Base-by-base conservation (phyloP, 257 asterid genomes). In the Echites panduratus region DNA sequence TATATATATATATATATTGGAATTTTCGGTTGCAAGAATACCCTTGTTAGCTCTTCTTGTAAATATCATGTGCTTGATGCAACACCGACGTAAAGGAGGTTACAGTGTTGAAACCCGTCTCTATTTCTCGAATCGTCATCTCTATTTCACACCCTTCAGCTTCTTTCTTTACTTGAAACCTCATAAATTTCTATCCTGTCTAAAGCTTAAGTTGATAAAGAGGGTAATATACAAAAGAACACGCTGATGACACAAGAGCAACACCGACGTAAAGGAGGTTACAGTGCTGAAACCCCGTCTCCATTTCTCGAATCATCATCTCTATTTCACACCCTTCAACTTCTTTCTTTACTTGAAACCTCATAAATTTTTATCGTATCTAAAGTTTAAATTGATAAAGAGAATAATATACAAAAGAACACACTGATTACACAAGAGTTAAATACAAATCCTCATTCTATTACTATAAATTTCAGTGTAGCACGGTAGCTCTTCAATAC, bases 11-110 rank as follows among this genome's bases (percentile, higher is more conserved):
- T n/a, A n/a, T n/a, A n/a, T n/a, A n/a, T n/a, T n/a, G n/a, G n/a
- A n/a, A n/a, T n/a, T n/a, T n/a, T n/a, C n/a, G n/a, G n/a, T n/a
- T n/a, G n/a, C n/a, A n/a, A n/a, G n/a, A n/a, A n/a, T n/a, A n/a
- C n/a, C n/a, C n/a, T n/a, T 40, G 35, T 41, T 40, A 16, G 17
- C 32, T 75, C 57, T 70, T 75, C 68, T 73, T 78, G 71, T 72
- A 50, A 59, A 73, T 68, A 35, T 77, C 27, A 50, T 48, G 53
- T 75, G 38, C 70, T 66, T 72, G 40, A 74, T 75, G 58, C 90
- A 87, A 95, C 77, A 83, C 77, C 81, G 79, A 63, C 71, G 17
- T 58, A 80, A 64, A 22, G 84, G 75, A 83, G 76, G 68, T 77
- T 78, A 71, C 74, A 78, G 75, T 75, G 71, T 77, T 26, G 75